Base-by-base conservation (phyloP, 2,329 filamentous ascomycete species). In the Fusarium sp. region DNA sequence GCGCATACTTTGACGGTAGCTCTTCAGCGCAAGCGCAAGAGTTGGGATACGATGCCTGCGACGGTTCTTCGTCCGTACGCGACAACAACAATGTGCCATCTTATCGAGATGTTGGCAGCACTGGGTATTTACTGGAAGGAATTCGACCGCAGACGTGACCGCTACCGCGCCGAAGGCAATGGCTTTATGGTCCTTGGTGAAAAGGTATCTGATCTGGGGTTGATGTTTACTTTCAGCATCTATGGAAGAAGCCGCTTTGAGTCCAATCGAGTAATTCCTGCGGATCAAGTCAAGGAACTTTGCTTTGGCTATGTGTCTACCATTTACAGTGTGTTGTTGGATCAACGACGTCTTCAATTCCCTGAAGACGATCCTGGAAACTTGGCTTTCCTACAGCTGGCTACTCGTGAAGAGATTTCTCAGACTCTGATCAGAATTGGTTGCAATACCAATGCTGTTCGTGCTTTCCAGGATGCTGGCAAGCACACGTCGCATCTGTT, bases 121-220 rank as follows among this genome's bases (percentile, higher is more conserved):
- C 77, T 88, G 18, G 86, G 87, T 10, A 81, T 89, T 10, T 83
- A 89, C 76, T 89, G 87, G 87, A 87, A 85, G 66, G 84, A 86
- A 57, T 89, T 89, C 68, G 85, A 88, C 70, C 81, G 85, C 34
- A 82, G 77, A 11, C 77, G 77, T 15, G 84, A 88, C 68, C 83
- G 83, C 20, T 85, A 88, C 52, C 83, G 83, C n/a, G 86, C 83
- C 6, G 86, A 88, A 58, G 86, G 86, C 24, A 88, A 88, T 66
- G 86, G 86, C 5, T 87, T 83, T 73, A 80, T 86, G 65, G 77
- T 88, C 4, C 80, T 84, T 3, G 85, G 86, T 8, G 79, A 81
- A 46, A 78, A 83, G 25, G 74, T 84, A 5, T 75, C 77, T 27
- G 86, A 88, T 7, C 79, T 88, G 1, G 87, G 87, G 9, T 79